Conservation (phyloP, 768 basidiomycete species). For the Sarcomyxa edulis region DNA sequence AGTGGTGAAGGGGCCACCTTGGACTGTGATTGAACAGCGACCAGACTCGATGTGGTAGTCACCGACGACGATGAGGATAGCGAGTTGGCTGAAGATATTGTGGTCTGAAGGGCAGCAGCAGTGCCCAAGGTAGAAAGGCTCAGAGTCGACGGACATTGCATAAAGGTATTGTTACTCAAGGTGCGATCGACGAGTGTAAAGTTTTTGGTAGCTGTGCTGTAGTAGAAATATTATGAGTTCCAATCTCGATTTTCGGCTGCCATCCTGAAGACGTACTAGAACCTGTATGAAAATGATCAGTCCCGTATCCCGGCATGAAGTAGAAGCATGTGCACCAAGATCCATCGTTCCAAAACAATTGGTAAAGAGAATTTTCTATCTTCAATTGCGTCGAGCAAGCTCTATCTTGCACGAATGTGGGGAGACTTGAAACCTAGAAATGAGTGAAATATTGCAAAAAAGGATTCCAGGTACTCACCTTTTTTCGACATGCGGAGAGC, state of each 20-base stretch:
- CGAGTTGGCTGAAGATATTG: no score
- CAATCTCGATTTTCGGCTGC: no score
- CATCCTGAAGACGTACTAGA: slow-evolving; percentile 3
- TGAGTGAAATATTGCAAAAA: no score
- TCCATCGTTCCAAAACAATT: slow-evolving; percentile 14
- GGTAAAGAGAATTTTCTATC: slow-evolving; percentile 14
- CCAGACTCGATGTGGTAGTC: no score
- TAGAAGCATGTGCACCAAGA: slow-evolving; percentile 15
- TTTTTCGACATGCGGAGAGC: slow-evolving; percentile 15
- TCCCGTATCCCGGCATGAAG: no score
- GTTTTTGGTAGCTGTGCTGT: slow-evolving; percentile 16
- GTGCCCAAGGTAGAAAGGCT: no score
- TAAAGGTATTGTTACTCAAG: slow-evolving; percentile 23
- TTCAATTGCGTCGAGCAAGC: slow-evolving; percentile 16
- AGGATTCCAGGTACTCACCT: slow-evolving; percentile 13
- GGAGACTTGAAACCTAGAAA: slow-evolving; percentile 12
- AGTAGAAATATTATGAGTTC: not conserved
- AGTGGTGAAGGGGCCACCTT: no score
- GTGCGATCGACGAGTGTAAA: slow-evolving; percentile 11
- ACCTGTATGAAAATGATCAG: not conserved
- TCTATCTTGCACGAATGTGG: slow-evolving; percentile 13
- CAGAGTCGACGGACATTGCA: no score
- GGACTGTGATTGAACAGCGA: no score
- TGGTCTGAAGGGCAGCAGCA: no score
- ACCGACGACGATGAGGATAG: no score